Base-by-base conservation (phyloP, 208 protist genomes). In the Blechomonas ayalai region DNA sequence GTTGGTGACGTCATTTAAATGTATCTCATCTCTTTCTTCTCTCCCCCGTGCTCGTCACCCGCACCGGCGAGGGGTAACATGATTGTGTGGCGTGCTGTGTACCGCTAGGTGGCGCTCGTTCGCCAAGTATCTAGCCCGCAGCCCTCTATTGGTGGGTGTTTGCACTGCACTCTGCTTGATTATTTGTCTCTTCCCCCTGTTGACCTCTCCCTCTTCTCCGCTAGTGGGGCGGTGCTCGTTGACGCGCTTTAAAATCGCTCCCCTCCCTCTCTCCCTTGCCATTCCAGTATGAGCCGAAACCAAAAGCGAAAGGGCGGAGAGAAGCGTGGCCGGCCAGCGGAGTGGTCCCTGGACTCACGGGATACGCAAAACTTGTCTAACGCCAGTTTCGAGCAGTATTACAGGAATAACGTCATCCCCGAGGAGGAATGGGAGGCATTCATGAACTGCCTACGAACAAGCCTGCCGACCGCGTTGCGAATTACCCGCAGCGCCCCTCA, bases 381-480 rank as follows among this genome's bases (percentile, higher is more conserved):
- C 55, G 39, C 18, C 15, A 66, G 67, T n/a, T 86, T 87, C 32
- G 73, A 74, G 39, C 45, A 53, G 18, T 90, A 79, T 51, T 92
- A 95, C 53, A 70, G 65, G 52, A 67, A 56, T 41, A 70, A 67
- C 49, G 74, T 90, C 3, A 59, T 89, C 4, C 50, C 68, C 2
- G 54, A 65, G 1, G 45, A 28, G 23, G 78, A 94, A 51, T 92
- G 77, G 75, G 63, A 55, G 16, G 28, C 54, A 1, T 83, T 88
- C 18, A 67, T 76, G 49, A 42, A 47, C 8, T 82, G 68, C 48
- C 54, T 92, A 34, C 83, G 71, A 37, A 69, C 66, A 16, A 51
- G 67, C n/a, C 54, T 95, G 6, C 87, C 87, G 22, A 86, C 78
- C 66, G 47, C 80, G 10, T 35, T 89, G 16, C 76, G 82, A 34